These are phyloP conservation scores for Phytophthora sp. DNA, from an alignment of 352 stramenopile species.

Conservation along the genomic window DNA sequence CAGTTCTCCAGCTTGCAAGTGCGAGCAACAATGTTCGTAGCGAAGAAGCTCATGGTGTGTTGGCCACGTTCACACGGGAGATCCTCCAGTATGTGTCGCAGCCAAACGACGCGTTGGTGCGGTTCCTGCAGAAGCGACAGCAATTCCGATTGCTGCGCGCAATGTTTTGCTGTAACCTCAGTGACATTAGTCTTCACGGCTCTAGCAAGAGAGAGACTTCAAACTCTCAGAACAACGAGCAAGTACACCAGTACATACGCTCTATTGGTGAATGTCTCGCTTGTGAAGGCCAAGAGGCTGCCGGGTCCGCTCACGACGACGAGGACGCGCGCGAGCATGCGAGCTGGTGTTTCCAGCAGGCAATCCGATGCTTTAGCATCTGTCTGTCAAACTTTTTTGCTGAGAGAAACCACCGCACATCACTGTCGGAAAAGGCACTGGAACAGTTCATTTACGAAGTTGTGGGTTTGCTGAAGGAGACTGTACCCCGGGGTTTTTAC, in stretches of 20 bases:
- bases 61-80: conserved; percentile 61
- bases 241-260: conserved; percentile 56
- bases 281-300: conserved; percentile 59
- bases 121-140: conserved; percentile 70
- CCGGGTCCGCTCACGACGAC: conserved; percentile 35
- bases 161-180: conserved; percentile 71
- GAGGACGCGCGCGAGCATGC: conserved; percentile 38
- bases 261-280: conserved; percentile 74
- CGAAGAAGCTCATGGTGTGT: conserved; percentile 60
- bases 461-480: conserved; percentile 73
- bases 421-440: conserved; percentile 28
- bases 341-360: conserved; percentile 72
- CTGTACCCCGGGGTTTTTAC: conserved; percentile 59
- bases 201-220: conserved; percentile 18
- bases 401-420: conserved; percentile 24
- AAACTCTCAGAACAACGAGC: conserved; percentile 33
- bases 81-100: conserved; percentile 63
- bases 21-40: conserved; percentile 49
- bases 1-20: conserved; percentile 43
- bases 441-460: conserved; percentile 73
- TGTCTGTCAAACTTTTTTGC: conserved; percentile 66
- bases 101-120: conserved; percentile 58
- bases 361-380: conserved; percentile 75
- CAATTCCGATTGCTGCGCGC: conserved; percentile 70
- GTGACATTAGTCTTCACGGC: conserved; percentile 58